These are phyloP conservation scores for Aspergillus homomorphus DNA, from an alignment of 495 filamentous ascomycete species.

Conservation along the genomic window DNA sequence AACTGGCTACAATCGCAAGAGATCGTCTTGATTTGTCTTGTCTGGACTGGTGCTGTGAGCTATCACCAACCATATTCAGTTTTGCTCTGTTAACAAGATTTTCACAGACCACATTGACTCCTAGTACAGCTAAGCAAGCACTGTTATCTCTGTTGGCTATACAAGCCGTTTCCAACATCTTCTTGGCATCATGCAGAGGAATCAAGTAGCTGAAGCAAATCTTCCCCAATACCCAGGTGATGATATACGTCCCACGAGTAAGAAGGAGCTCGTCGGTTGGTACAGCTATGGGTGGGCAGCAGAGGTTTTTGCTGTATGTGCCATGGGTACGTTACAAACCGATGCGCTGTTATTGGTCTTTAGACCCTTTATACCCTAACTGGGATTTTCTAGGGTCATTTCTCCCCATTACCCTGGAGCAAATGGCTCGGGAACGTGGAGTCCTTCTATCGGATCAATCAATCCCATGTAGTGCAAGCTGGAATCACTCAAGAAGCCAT, in stretches of 20 bases:
- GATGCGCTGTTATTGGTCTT: background rate
- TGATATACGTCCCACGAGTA: constrained; percentile 82
- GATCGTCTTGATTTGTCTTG: background rate
- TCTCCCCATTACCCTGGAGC: constrained; percentile 94
- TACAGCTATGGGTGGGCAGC: constrained; percentile 96
- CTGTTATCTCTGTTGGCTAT: background rate
- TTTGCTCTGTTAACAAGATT: too few relatives aligned
- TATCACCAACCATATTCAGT: background rate
- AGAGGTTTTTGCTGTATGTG: constrained; percentile 96
- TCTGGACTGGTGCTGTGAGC: background rate
- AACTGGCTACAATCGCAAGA: too few relatives aligned
- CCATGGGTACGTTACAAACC: constrained; percentile 56
- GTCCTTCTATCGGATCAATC: constrained; percentile 72
- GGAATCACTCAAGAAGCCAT: constrained; percentile 34
- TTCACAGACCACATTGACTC: background rate
- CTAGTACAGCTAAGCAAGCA: background rate
- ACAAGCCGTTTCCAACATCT: background rate
- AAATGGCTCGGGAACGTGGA: constrained; percentile 85
- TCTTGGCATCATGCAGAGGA: constrained; percentile 25
- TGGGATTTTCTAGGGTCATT: constrained; percentile 65
- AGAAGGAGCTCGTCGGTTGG: constrained; percentile 87
- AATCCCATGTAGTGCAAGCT: constrained; percentile 62
- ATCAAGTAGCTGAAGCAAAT: constrained; percentile 18
- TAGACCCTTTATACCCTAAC: background rate
- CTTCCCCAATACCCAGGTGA: constrained; percentile 66